Evolutionary conservation across 805 yeast species (phyloP), one percentile per base, ranked within the genome.

Genomic region (Naumovozyma castellii): DNA sequence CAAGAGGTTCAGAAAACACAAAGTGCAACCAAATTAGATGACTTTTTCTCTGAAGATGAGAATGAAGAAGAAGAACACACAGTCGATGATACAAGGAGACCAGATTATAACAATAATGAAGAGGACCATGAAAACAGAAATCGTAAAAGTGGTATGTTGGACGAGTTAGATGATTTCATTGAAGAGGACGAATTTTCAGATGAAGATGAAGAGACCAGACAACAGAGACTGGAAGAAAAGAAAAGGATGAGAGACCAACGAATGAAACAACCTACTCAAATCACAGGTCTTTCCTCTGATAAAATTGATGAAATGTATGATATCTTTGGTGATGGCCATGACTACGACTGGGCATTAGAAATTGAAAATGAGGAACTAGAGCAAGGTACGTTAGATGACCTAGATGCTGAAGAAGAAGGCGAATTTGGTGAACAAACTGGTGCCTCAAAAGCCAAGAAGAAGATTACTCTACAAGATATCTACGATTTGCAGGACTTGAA

Each of bases 331-430:
- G 94, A 87, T 60, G 98, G 98, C 38, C 87, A 80, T 47, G 97
- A 90, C 56, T 92, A 92, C 62, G 96, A 85, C 42, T 92, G 98
- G 97, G 98, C 98, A 10, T 68, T 92, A 40, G 96, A 86, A 54
- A 57, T 86, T 59, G 66, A 67, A 37, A 73, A 71, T 50, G 79
- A 75, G 39, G 68, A 62, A 29, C 62, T 59, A 32, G 51, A 50
- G 19, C 65, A 64, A 43, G 68, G 61, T 28, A 67, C 60, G 17
- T 53, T 55, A 27, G 61, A 31, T 44, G 53, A 43, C n/a, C 49
- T 50, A 20, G 44, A 40, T 9, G 45, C 37, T 6, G 40, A 34
- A 13, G 47, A 43, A 15, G 47, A 42, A 33, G 61, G 49, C 10
- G 64, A 50, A 19, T 68, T 61, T 22, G 65, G 55, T 20, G 66